Conservation (phyloP, 2,329 filamentous ascomycete species). For the Neonectria magnoliae region DNA sequence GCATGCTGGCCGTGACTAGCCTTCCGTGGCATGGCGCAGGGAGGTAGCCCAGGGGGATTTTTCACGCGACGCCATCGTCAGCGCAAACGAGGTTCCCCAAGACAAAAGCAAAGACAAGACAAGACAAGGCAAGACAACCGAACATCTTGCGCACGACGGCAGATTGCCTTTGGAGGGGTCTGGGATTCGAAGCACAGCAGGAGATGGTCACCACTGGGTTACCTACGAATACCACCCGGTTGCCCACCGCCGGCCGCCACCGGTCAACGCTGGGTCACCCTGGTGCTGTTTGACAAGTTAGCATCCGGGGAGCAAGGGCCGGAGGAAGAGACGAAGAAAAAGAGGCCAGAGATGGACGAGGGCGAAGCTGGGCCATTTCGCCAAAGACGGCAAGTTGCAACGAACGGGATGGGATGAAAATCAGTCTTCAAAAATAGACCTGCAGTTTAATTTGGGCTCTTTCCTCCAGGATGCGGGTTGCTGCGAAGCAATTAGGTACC, state of each 20-base stretch:
- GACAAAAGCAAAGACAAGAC: slow-evolving; percentile 20
- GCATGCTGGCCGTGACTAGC: slow-evolving; percentile 7
- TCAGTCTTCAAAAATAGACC: background rate
- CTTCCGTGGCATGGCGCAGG: background rate
- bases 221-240: slow-evolving; percentile 6
- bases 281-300: slow-evolving; percentile 7
- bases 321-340: background rate
- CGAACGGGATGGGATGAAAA: slow-evolving; percentile 14
- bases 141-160: background rate
- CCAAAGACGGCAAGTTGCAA: background rate
- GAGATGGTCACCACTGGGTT: slow-evolving; percentile 17
- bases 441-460: background rate
- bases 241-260: background rate
- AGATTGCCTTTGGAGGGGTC: slow-evolving; percentile 14
- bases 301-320: slow-evolving; percentile 19
- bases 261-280: slow-evolving; percentile 7
- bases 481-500: background rate
- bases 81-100: background rate
- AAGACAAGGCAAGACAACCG: background rate
- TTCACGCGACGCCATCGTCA: slow-evolving; percentile 4
- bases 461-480: slow-evolving; percentile 3
- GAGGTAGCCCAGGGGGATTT: background rate
- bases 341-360: background rate
- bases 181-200: slow-evolving; percentile 13
- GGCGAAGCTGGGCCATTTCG: background rate